phyloP scores from a whole-genome alignment of 139 green algal species.

The Limnomonas spitsbergensis region DNA sequence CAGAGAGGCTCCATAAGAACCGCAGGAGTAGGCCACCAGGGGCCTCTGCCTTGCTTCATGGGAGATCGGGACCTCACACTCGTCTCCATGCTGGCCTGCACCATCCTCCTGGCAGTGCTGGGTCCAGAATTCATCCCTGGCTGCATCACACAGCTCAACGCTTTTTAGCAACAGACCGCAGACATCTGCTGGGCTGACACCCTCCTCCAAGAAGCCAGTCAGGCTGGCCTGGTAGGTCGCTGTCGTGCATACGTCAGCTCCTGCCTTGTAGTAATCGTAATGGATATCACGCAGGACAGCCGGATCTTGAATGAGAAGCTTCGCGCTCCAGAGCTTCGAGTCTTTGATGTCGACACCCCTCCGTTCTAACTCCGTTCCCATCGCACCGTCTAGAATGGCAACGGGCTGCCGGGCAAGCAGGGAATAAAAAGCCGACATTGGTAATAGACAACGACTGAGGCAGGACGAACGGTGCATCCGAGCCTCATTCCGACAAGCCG shows the following conservation, averaged over 20 bases:
- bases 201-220: conserved; percentile 24
- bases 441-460: no score
- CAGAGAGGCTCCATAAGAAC: conserved; percentile 34
- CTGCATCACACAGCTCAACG: conserved; percentile 22
- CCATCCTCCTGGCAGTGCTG: neutral
- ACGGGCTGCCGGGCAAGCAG: conserved; percentile 13
- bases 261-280: conserved; percentile 7
- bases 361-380: conserved; percentile 38
- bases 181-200: conserved; percentile 4
- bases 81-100: neutral
- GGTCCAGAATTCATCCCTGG: conserved; percentile 14
- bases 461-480: no score
- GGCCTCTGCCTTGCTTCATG: conserved; percentile 6
- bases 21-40: conserved; percentile 37
- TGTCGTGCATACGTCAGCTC: conserved; percentile 34
- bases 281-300: conserved; percentile 13
- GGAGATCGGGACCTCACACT: neutral
- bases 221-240: conserved; percentile 41
- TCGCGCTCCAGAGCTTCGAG: conserved; percentile 29
- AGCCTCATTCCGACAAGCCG: no score
- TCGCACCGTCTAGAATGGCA: conserved; percentile 20
- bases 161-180: conserved; percentile 19
- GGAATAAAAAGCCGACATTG: neutral
- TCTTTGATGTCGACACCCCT: conserved; percentile 24
- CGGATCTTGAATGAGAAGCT: conserved; percentile 33